Evolutionary conservation across 1,139 yeast species (phyloP), one percentile per base, ranked within the genome.

Genomic region (Kodamaea suecica): DNA sequence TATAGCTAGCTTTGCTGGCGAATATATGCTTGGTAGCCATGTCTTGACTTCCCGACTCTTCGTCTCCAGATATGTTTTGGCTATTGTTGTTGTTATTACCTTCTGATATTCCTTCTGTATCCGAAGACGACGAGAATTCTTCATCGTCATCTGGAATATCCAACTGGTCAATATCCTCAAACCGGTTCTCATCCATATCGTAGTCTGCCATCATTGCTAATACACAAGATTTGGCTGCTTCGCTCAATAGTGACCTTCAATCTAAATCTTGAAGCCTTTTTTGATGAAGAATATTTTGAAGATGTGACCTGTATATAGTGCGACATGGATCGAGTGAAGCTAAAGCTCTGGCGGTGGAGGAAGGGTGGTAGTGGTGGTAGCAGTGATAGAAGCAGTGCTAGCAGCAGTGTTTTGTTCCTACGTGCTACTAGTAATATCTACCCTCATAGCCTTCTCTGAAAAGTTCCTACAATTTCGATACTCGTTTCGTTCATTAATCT

Each of bases 101-200:
- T 19, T 50, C 53, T 7, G 65, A 49, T 6, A 57, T 48, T 3
- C 60, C 57, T 35, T 59, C 70, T 0, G 64, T 61, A 23, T 59
- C 70, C 0, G 66, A 59, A 4, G 49, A 42, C 2, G 60, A 50
- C 17, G 53, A 45, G 5, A 49, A 34, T 29, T 38, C 48, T 9
- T n/a, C n/a, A 16, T 52, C 61, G 32, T 63, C 66, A 12, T 63
- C 73, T 1, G 71, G 73, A 17, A 70, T 60, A 31, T 69, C 74
- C 34, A 70, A 54, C 74, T 69, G 67, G 40, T 69, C 75, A 23
- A 70, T 67, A 40, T 69, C 74, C 28, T 61, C 69, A 43, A 60
- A 66, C 21, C 47, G 50, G 39, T 48, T 14, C 20, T 35, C 35
- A 23, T 16, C 15, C 13, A 19, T 14, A 10, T 34, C 33, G 23